phyloP scores from a whole-genome alignment of 768 basidiomycete genomes.

The Antrodiella citrinella region DNA sequence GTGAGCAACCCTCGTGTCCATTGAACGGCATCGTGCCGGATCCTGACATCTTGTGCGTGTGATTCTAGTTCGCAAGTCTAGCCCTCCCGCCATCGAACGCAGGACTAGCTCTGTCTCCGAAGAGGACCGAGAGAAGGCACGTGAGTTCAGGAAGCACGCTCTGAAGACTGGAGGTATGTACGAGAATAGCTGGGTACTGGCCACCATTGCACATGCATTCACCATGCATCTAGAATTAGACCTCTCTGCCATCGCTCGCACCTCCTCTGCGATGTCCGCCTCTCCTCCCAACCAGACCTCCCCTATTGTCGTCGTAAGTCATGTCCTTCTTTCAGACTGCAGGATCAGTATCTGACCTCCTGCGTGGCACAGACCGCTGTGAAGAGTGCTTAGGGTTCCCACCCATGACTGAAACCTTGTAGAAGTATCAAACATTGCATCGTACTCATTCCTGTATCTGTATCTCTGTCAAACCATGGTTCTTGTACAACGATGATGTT shows the following conservation, averaged over 20 bases:
- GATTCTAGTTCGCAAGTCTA: not conserved
- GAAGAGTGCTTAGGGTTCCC: too few species aligned
- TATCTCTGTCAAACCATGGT: too few species aligned
- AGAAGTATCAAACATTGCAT: too few species aligned
- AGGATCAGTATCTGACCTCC: too few species aligned
- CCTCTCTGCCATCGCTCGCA: slow-evolving; percentile 70
- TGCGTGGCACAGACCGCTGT: too few species aligned
- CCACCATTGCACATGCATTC: not conserved
- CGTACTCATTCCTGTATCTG: too few species aligned
- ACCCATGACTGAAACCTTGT: too few species aligned
- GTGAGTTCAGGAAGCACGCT: slow-evolving; percentile 64
- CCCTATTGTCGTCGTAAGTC: too few species aligned
- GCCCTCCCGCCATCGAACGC: slow-evolving; percentile 3
- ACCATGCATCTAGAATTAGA: slow-evolving; percentile 32
- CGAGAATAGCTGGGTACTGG: not conserved
- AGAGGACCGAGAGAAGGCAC: slow-evolving; percentile 58
- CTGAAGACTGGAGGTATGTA: slow-evolving; percentile 34
- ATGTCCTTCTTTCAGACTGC: too few species aligned
- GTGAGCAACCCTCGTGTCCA: slow-evolving; percentile 6
- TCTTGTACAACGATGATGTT: too few species aligned
- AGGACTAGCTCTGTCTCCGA: slow-evolving; percentile 38
- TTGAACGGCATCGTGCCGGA: not conserved
- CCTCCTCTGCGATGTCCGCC: slow-evolving; percentile 35
- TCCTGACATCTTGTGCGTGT: slow-evolving; percentile 5
- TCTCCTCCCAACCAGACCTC: slow-evolving; percentile 29